Percentiles rank a stretch among this genome's conserved stretches.
phyloP scores from a whole-genome alignment of 2,329 filamentous ascomycete species.

The Fonsecaea erecta region DNA sequence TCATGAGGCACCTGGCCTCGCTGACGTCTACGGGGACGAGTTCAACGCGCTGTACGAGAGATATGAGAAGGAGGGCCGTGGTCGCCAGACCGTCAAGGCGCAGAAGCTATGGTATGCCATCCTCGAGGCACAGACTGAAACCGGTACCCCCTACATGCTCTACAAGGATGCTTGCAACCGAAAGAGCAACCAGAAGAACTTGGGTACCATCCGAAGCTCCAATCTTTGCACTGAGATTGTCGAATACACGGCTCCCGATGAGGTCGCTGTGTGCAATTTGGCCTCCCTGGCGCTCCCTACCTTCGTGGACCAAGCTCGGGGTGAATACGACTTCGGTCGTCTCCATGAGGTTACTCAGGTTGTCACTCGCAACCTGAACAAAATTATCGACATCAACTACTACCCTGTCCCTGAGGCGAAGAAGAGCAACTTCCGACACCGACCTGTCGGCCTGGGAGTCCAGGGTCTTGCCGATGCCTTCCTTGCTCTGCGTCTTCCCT shows the following conservation, averaged over 20 bases:
- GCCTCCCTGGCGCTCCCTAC: slow-evolving; percentile 91
- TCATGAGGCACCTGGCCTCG: slow-evolving; percentile 91
- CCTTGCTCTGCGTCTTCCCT: slow-evolving; percentile 93
- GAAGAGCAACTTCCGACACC: slow-evolving; percentile 96
- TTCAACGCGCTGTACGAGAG: slow-evolving; percentile 90
- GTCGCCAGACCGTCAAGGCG: slow-evolving; percentile 89
- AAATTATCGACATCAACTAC: slow-evolving; percentile 97
- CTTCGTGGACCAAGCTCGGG: slow-evolving; percentile 83
- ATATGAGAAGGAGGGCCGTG: slow-evolving; percentile 86
- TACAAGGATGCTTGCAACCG: slow-evolving; percentile 99
- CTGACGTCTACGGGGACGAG: slow-evolving; percentile 96
- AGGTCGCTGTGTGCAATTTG: slow-evolving; percentile 98
- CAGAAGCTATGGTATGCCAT: slow-evolving; percentile 99
- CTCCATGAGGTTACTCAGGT: slow-evolving; percentile 93
- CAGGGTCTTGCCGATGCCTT: slow-evolving; percentile 98
- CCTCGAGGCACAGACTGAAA: slow-evolving; percentile 97
- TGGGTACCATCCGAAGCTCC: slow-evolving; percentile 96
- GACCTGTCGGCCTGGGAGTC: slow-evolving; percentile 94
- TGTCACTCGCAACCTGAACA: slow-evolving; percentile 93
- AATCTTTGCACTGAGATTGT: slow-evolving; percentile 99
- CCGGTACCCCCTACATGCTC: slow-evolving; percentile 98
- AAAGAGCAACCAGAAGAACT: slow-evolving; percentile 99
- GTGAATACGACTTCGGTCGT: slow-evolving; percentile 93
- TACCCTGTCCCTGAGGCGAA: slow-evolving; percentile 94
- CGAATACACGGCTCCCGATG: slow-evolving; percentile 95